phyloP scores from a whole-genome alignment of 169 alveolate genomes.

The Babesia caballi region DNA sequence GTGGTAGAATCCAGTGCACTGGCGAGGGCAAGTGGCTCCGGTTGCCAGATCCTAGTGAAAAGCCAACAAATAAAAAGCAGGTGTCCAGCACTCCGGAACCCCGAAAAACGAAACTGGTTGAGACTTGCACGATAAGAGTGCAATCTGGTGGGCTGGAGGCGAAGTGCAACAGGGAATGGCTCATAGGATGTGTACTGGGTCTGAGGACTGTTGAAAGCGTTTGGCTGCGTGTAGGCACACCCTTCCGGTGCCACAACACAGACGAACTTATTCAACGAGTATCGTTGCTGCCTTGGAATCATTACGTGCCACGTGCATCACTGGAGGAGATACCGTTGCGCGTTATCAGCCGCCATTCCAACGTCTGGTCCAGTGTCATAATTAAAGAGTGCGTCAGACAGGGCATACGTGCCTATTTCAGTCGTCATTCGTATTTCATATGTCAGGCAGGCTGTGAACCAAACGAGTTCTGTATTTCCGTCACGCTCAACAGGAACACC shows the following conservation, averaged over 20 bases:
- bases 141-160: conserved; percentile 65
- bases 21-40: background rate
- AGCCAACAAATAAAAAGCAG: background rate
- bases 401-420: conserved; percentile 18
- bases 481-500: conserved; percentile 60
- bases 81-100: background rate
- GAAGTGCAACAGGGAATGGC: conserved; percentile 59
- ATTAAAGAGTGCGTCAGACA: conserved; percentile 29
- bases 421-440: background rate
- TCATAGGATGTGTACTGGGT: conserved; percentile 12
- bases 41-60: background rate
- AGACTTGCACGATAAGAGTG: conserved; percentile 3
- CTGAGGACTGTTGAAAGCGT: conserved; percentile 54
- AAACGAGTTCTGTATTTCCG: conserved; percentile 47
- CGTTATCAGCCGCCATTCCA: conserved; percentile 44
- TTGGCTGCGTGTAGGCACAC: conserved; percentile 65
- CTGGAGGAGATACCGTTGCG: conserved; percentile 33
- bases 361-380: conserved; percentile 50
- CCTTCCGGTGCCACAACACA: conserved; percentile 58
- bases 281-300: conserved; percentile 47
- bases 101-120: background rate
- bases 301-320: conserved; percentile 3
- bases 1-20: background rate
- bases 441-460: background rate
- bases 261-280: conserved; percentile 23